Evolutionary conservation across 2,329 filamentous ascomycete genomes (phyloP), one percentile per base, ranked within the genome.

Genomic region (Gremmenia infestans): DNA sequence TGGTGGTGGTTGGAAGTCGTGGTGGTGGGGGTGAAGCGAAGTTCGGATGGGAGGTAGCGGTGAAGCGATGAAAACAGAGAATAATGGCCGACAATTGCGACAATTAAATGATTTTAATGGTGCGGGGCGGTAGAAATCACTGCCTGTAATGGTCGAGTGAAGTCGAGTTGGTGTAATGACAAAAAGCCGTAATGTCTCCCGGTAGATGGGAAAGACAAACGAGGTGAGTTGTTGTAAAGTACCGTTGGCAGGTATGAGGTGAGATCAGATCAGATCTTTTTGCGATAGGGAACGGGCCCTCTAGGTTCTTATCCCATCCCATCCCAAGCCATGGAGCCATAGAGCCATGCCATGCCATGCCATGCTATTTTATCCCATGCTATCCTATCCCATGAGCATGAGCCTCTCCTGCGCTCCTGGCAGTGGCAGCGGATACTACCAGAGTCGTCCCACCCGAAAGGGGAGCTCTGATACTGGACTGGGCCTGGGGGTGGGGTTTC

Each of bases 281-380:
- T 52, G 56, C 55, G 63, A 67, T 61, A 63, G 57, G 51, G 60
- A 63, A 63, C 60, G 63, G 62, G 63, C 60, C 61, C 55, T 56
- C 59, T 22, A 48, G 50, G 57, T 64, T 63, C 61, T 67, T 65
- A 66, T 66, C 58, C 60, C 55, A 65, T 55, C 50, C 28, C 28
- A 11, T 32, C 28, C 28, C 28, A 32, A 32, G 28, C 25, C 25
- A 25, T 22, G 22, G 22, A 25, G 25, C 25, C 25, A 25, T 25
- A 23, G n/a, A 23, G 25, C 25, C 25, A 32, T 8, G 7, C 28
- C 28, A 25, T 25, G 25, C 25, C 25, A 32, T 8, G 7, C 28
- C 28, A 32, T 9, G 28, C 25, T 28, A 28, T 8, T 1, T 2
- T 32, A 32, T 32, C 28, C 48, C 42, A 54, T 40, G 53, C 25